These are phyloP conservation scores for Butyriboletus loyo DNA, from an alignment of 768 basidiomycete species.

Conservation along the genomic window DNA sequence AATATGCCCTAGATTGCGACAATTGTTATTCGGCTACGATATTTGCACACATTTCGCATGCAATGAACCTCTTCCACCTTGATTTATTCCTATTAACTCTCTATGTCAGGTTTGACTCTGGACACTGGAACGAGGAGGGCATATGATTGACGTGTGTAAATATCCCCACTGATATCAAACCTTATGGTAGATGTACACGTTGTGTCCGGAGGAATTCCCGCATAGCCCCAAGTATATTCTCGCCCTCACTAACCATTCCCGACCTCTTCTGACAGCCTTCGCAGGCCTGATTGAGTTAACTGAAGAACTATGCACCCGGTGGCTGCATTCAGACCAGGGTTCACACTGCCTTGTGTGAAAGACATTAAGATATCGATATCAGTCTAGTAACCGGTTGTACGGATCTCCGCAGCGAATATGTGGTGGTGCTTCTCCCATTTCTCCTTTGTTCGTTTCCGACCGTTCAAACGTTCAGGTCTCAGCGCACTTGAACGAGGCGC, in stretches of 20 bases:
- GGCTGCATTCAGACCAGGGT: not conserved
- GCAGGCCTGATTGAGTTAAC: conserved; percentile 5
- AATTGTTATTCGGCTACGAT: conserved; percentile 4
- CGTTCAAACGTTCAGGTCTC: conserved; percentile 1
- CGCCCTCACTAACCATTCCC: conserved; percentile 2
- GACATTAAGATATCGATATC: not conserved
- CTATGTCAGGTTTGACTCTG: conserved; percentile 11
- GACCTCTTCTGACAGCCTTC: conserved; percentile 6
- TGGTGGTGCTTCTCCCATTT: not conserved
- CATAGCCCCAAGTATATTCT: conserved; percentile 5
- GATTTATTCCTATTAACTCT: conserved; percentile 6
- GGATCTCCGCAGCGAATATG: conserved; percentile 9
- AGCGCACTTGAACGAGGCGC: conserved; percentile 6
- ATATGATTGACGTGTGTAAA: conserved; percentile 16
- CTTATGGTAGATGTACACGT: conserved; percentile 7
- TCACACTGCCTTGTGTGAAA: conserved; percentile 11
- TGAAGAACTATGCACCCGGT: not conserved
- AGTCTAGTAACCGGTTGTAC: conserved; percentile 2
- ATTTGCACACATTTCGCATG: conserved; percentile 4
- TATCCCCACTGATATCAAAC: conserved; percentile 16
- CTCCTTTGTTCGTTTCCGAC: conserved; percentile 5
- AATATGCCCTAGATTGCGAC: conserved; percentile 24
- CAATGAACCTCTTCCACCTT: not conserved
- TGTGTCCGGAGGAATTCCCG: conserved; percentile 3
- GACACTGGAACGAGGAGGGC: conserved; percentile 11